Base-by-base conservation (phyloP, 306 rosid genomes). In the Datisca glomerata region DNA sequence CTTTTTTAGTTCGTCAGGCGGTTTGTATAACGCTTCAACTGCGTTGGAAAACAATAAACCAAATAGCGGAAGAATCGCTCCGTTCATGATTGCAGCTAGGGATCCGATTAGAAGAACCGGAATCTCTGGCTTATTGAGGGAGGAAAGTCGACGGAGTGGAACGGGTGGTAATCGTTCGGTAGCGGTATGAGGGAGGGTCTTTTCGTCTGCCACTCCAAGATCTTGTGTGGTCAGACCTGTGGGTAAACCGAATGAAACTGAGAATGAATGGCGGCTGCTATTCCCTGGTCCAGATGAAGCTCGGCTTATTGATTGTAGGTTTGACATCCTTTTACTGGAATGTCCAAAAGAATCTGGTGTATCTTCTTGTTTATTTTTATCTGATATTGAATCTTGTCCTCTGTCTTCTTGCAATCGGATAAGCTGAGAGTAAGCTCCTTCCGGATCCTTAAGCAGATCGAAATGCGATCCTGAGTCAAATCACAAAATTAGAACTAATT, bases 401-500 rank as follows among this genome's bases (percentile, higher is more conserved):
- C 19, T 20, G 8, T 38, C 59, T 59, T 73, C 86, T 68, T 81
- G 93, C 49, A 76, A 50, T 16, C 68, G 67, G 40, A 76, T 61
- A 16, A 80, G 74, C 47, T 76, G 86, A 42, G 74, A 66, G 43
- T 76, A 80, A 40, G 81, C 74, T 57, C 86, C 93, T 19, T 73
- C 72, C 25, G 70, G 70, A 48, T 69, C 72, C 47, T 55, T 64
- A 25, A 68, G 49, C 34, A 76, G 81, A 42, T 76, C 77, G 4
- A 29, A 50, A 55, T 80, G 86, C 25, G 82, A 60, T 32, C 93
- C 86, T 80, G 70, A 36, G 8, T 3, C 36, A 31, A 31, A 3
- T 13, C 36, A 31, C 36, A 3, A 31, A 13, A 31, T 31, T 13
- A 3, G 2, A 39, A 14, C 10, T 4, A 13, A 14, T 17, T 20